Evolutionary conservation across 2,329 filamentous ascomycete species (phyloP), one percentile per base, ranked within the genome.

Genomic region (Penicillium polonicum): DNA sequence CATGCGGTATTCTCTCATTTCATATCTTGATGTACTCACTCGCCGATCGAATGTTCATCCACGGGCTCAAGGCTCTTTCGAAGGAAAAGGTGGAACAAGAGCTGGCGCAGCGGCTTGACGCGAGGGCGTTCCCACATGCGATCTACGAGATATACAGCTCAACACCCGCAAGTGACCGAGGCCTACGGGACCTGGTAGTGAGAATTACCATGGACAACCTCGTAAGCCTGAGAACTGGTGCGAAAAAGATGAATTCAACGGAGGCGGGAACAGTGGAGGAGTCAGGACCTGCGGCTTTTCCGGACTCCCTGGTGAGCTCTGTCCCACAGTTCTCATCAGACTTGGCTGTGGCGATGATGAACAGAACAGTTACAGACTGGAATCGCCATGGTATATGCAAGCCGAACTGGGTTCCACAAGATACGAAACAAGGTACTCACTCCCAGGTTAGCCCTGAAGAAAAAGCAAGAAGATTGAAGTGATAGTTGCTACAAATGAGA

Each of bases 11-110:
- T 7, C 21, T 50, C 5, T 41, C 9, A 7, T 19, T 38, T 5
- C 41, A 42, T 5, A 52, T 56, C 2, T 15, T 25, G 21, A 52
- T 56, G 41, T 56, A 56, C 23, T 31, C 52, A 1, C 46, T 48
- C 10, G 46, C 46, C 21, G 46, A 33, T 33, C 41, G 42, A 21
- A n/a, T 51, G 42, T n/a, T 55, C 2, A 58, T 44, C 4, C 3
- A 52, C 2, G 41, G 27, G 3, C 41, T 52, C 4, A 51, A 59
- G 41, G 15, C 8, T 5, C 35, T 44, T 8, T 27, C 48, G 12
- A 46, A 48, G 17, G 19, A 23, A 5, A 51, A 48, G 17, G 2
- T 19, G 3, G 7, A 27, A 12, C 7, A 46, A 43, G 50, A 55
- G 27, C 8, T 58, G 13, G 6, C 2, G 10, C 8, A 4, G 23